Evolutionary conservation across 192 early-diverging fungal genomes (phyloP).

Genomic region (Coemansia sp.): DNA sequence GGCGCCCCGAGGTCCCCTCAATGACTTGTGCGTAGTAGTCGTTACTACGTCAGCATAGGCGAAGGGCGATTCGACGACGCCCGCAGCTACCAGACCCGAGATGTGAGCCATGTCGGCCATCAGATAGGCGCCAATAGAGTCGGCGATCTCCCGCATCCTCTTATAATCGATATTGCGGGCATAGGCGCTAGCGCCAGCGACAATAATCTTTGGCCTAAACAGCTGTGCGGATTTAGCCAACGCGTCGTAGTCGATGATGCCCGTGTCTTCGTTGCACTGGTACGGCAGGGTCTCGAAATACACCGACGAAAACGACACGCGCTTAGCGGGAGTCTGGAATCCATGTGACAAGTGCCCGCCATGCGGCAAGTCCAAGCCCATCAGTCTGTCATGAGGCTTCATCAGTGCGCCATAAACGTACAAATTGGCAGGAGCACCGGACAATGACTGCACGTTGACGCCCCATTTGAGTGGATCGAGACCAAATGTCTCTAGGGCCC

Average conservation of each 20-base stretch:
- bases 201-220: conserved; percentile 95
- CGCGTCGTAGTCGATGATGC: conserved; percentile 91
- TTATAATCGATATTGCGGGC: conserved; percentile 93
- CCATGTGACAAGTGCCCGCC: conserved; percentile 99
- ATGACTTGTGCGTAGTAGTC: conserved; percentile 98
- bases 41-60: conserved; percentile 96
- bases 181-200: conserved; percentile 96
- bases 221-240: conserved; percentile 77
- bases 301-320: conserved; percentile 91
- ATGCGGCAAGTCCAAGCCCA: conserved; percentile 97
- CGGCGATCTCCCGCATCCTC: conserved; percentile 76
- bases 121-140: conserved; percentile 83
- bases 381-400: conserved; percentile 96
- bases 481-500: conserved; percentile 92
- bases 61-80: conserved; percentile 87
- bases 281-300: conserved; percentile 99
- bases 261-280: conserved; percentile 86
- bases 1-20: conserved; percentile 96
- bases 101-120: conserved; percentile 99
- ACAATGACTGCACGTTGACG: conserved; percentile 97
- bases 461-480: conserved; percentile 89
- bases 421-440: conserved; percentile 95
- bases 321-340: conserved; percentile 95
- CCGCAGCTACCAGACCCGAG: conserved; percentile 88
- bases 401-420: conserved; percentile 95